Evolutionary conservation across 305 asterid genomes (phyloP).

Genomic region (Fraxinus velutina): DNA sequence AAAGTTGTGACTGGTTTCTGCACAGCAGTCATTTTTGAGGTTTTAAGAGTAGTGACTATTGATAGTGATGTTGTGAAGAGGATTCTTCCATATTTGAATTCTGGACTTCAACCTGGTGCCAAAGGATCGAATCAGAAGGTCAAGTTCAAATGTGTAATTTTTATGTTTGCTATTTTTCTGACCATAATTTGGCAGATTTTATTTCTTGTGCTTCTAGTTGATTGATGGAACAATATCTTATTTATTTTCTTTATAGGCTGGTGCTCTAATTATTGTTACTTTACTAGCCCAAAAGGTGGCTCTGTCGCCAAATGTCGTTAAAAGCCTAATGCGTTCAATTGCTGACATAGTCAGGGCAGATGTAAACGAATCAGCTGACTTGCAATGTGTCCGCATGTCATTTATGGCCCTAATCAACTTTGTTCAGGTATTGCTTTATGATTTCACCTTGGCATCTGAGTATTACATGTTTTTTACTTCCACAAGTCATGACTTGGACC

Average conservation of each 20-base stretch:
- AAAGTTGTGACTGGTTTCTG: constrained; percentile 63
- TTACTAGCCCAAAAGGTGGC: constrained; percentile 71
- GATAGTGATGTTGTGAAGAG: constrained; percentile 60
- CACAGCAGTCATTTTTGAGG: constrained; percentile 78
- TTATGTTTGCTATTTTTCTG: constrained; percentile 1
- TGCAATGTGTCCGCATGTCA: constrained; percentile 74
- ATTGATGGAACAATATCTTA: constrained; percentile 13
- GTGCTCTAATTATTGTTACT: constrained; percentile 81
- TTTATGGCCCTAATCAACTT: constrained; percentile 69
- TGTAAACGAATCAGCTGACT: constrained; percentile 53
- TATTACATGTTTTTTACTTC: constrained; percentile 1
- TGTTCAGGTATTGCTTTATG: constrained; percentile 61
- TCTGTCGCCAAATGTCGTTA: constrained; percentile 56
- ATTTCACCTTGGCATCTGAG: constrained; percentile 11
- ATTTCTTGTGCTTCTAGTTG: constrained; percentile 6
- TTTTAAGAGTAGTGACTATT: constrained; percentile 53
- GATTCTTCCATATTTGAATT: constrained; percentile 64
- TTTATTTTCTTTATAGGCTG: constrained; percentile 52
- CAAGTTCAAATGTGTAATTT: constrained; percentile 13
- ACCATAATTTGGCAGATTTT: background rate
- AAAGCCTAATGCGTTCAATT: constrained; percentile 62
- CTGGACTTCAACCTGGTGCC: constrained; percentile 57
- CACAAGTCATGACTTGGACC: constrained; percentile 9
- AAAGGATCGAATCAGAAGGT: constrained; percentile 74
- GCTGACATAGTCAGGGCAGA: constrained; percentile 59